Base-by-base conservation (phyloP, 257 asterid species). In the Penstemon davidsonii region DNA sequence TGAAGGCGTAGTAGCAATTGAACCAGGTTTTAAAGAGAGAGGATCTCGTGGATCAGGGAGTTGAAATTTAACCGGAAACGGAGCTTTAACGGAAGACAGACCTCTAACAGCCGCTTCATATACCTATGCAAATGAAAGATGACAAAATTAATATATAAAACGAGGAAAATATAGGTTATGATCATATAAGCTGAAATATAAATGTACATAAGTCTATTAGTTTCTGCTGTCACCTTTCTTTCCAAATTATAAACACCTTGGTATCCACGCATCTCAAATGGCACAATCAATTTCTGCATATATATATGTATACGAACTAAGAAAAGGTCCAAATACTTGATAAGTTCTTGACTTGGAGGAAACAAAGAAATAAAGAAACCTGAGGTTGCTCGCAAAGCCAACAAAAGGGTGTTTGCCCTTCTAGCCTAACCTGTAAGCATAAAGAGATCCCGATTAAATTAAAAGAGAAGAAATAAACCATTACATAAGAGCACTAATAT, bases 311-410 rank as follows among this genome's bases (percentile, higher is more conserved):
- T 25, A 10, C 1, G 11, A 54, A 55, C 25, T 0, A 40, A n/a
- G 38, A n/a, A 62, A 62, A 43, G 4, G 10, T 42, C 19, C 41
- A 64, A 9, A 39, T 8, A 6, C 45, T 25, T 1, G 0, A 25
- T 2, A 61, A 13, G 18, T 33, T 56, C 43, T 10, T n/a, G 50
- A 38, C 3, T 69, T 57, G 8, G 50, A 8, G 12, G 41, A 49
- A 38, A 6, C 41, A 56, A 55, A 36, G 66, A 39, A 18, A 7
- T 33, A 41, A 19, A 71, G 41, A 62, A 57, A 90, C 98, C 96
- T 90, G 95, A 45, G 99, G 99, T 61, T 83, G 71, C 88, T 93
- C 96, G 63, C 99, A 93, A 15, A 93, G 96, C 99, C 99, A 93
- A 69, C 96, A 88, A 71, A 84, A 83, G 15, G 87, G 70, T 7